A percentile compares a stretch with the other conserved stretches of the same genome.
phyloP scores from a whole-genome alignment of 1,139 yeast species.

The Geotrichum europaeum region DNA sequence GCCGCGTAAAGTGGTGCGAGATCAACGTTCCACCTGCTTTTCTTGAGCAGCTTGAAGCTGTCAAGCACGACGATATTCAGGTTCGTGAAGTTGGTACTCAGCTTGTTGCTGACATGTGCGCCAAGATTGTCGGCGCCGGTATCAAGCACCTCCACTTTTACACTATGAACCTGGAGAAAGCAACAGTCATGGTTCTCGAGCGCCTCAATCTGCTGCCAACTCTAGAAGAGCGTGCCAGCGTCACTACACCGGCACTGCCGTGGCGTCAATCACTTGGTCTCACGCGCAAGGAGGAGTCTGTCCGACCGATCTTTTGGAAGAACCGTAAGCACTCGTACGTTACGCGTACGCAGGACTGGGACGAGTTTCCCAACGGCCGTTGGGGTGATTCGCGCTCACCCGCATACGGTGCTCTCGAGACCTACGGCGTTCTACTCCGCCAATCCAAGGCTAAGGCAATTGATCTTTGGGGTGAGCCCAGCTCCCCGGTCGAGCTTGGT shows the following conservation, averaged over 20 bases:
- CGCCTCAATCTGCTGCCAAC: constrained; percentile 48
- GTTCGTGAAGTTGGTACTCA: constrained; percentile 86
- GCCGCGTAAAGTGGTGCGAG: constrained; percentile 94
- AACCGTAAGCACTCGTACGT: constrained; percentile 87
- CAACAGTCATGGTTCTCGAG: constrained; percentile 85
- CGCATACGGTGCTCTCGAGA: constrained; percentile 84
- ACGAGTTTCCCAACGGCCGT: constrained; percentile 91
- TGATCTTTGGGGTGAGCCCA: constrained; percentile 85
- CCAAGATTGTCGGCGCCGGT: constrained; percentile 62
- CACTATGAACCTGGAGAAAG: constrained; percentile 91
- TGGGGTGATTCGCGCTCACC: constrained; percentile 95
- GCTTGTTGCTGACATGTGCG: constrained; percentile 79
- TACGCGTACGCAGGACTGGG: constrained; percentile 88
- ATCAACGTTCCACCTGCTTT: constrained; percentile 73
- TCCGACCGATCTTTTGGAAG: constrained; percentile 95
- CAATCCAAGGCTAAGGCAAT: constrained; percentile 59
- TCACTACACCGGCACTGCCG: constrained; percentile 46
- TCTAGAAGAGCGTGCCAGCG: constrained; percentile 32
- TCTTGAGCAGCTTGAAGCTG: constrained; percentile 64
- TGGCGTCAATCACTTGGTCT: constrained; percentile 91
- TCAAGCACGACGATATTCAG: constrained; percentile 81
- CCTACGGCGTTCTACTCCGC: constrained; percentile 46
- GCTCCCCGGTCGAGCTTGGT: constrained; percentile 51
- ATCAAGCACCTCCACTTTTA: constrained; percentile 88
- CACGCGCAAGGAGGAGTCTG: constrained; percentile 70